phyloP scores from a whole-genome alignment of 805 yeast species.

The Starmerella bombi region DNA sequence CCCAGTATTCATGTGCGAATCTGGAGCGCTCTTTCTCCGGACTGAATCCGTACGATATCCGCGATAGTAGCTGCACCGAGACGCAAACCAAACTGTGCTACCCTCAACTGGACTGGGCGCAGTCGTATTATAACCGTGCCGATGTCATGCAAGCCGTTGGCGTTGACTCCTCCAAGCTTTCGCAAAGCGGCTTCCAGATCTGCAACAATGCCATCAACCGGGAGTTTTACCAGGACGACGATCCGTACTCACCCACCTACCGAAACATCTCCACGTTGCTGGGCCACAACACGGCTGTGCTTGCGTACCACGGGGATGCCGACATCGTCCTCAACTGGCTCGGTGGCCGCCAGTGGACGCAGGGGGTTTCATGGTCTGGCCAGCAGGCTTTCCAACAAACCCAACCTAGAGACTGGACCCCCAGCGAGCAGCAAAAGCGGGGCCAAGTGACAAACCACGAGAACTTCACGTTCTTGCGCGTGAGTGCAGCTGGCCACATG shows the following conservation, averaged over 20 bases:
- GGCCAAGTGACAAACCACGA: conserved; percentile 62
- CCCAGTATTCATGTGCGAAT: conserved; percentile 9
- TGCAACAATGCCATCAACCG: conserved; percentile 66
- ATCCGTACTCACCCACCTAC: conserved; percentile 87
- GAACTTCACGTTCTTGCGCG: conserved; percentile 62
- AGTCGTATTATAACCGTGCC: conserved; percentile 40
- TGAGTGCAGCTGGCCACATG: conserved; percentile 82
- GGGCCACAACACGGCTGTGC: conserved; percentile 60
- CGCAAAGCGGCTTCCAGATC: conserved; percentile 37
- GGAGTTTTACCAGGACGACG: conserved; percentile 37
- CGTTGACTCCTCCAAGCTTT: conserved; percentile 28
- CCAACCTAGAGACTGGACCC: conserved; percentile 31
- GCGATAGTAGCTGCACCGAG: conserved; percentile 48
- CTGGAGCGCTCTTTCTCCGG: conserved; percentile 26
- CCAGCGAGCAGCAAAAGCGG: conserved; percentile 30
- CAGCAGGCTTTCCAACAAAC: conserved; percentile 29
- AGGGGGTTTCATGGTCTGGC: conserved; percentile 50
- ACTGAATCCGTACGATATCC: conserved; percentile 51
- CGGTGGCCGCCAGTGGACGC: conserved; percentile 79
- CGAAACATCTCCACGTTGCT: conserved; percentile 52
- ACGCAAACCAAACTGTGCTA: conserved; percentile 45
- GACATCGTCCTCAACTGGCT: conserved; percentile 95
- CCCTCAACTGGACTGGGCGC: conserved; percentile 40
- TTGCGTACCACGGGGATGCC: conserved; percentile 90
- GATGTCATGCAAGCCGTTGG: conserved; percentile 45